Percentiles rank a stretch among this genome's conserved stretches.
Conservation (phyloP, 83 land plant species). For the Picea abies region DNA sequence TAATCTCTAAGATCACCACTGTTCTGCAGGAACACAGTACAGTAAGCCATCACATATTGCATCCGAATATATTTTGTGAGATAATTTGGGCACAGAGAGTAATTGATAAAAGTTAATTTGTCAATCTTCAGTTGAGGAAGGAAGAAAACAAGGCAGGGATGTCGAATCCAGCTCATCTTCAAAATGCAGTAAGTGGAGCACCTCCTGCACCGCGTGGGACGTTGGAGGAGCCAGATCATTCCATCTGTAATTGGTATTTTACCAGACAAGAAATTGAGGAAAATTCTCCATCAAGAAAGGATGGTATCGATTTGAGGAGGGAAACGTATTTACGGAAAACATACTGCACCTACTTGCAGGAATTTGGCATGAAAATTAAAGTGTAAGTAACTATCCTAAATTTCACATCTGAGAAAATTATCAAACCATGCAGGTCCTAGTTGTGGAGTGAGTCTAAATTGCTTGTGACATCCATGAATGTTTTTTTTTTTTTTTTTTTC, state of each 20-base stretch:
- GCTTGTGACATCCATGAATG: no score
- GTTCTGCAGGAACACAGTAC: no score
- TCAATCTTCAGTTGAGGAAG: not conserved
- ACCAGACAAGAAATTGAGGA: conserved; percentile 43
- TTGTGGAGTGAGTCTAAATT: no score
- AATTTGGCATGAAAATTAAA: no score
- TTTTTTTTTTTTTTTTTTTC: no score
- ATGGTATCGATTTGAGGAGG: conserved; percentile 40
- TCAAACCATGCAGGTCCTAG: no score
- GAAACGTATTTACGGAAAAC: conserved; percentile 34
- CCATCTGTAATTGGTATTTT: conserved; percentile 37
- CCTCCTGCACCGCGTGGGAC: conserved; percentile 20
- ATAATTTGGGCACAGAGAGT: no score
- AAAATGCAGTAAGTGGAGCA: conserved; percentile 11
- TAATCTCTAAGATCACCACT: no score
- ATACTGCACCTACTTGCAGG: conserved; percentile 40
- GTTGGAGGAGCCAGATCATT: conserved; percentile 20
- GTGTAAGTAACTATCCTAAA: no score
- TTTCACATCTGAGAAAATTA: no score
- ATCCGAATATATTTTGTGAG: no score
- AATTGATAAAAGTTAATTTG: not conserved
- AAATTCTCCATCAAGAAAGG: conserved; percentile 50
- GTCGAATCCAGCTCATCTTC: conserved; percentile 28
- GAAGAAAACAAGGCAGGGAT: conserved; percentile 19
- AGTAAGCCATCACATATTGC: no score